Evolutionary conservation across 2,329 filamentous ascomycete genomes (phyloP).

Genomic region (Madurella mycetomatis): DNA sequence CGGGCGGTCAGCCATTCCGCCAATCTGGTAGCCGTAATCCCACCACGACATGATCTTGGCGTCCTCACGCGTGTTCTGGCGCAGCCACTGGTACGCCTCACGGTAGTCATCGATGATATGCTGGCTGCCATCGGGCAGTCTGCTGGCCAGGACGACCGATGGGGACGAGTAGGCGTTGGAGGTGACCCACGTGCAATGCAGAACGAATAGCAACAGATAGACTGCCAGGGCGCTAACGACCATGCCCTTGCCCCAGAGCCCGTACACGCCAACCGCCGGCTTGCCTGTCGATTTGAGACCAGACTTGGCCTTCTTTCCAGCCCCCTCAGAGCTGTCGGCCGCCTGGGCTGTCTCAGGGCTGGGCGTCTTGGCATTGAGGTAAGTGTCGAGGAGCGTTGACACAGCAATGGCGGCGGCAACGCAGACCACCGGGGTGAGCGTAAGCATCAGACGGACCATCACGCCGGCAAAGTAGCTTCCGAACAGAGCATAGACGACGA

Average conservation of each 20-base stretch:
- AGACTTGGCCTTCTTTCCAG: slow-evolving; percentile 55
- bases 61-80: slow-evolving; percentile 90
- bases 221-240: slow-evolving; percentile 67
- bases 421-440: slow-evolving; percentile 91
- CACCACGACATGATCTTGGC: slow-evolving; percentile 99
- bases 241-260: slow-evolving; percentile 70
- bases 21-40: slow-evolving; percentile 99
- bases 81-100: slow-evolving; percentile 98
- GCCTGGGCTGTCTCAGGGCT: slow-evolving; percentile 42
- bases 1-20: slow-evolving; percentile 96
- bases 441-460: slow-evolving; percentile 99
- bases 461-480: slow-evolving; percentile 98
- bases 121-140: slow-evolving; percentile 88
- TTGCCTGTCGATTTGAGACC: slow-evolving; percentile 66
- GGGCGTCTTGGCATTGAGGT: slow-evolving; percentile 65
- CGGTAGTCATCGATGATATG: slow-evolving; percentile 99
- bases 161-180: slow-evolving; percentile 98
- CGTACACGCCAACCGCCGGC: slow-evolving; percentile 80
- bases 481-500: slow-evolving; percentile 94
- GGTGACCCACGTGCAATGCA: slow-evolving; percentile 98
- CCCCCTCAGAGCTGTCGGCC: slow-evolving; percentile 47
- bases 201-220: slow-evolving; percentile 88
- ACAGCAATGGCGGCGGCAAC: slow-evolving; percentile 85
- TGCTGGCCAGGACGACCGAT: slow-evolving; percentile 90
- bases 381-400: slow-evolving; percentile 84